Evolutionary conservation across 768 basidiomycete genomes (phyloP).

Genomic region (Pulveroboletus sp.): DNA sequence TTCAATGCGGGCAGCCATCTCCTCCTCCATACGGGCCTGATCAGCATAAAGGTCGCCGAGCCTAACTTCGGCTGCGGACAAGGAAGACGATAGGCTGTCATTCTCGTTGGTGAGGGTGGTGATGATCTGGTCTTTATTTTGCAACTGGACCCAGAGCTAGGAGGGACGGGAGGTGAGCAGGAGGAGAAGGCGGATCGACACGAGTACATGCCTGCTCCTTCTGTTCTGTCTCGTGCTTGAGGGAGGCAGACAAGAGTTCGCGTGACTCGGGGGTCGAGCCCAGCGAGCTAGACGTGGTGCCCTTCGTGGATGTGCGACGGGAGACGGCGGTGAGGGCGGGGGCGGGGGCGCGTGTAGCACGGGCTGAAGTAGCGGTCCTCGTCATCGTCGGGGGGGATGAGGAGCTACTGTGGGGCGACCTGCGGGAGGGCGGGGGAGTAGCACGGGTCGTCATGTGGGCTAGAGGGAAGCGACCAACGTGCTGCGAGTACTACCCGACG

Average conservation of each 20-base stretch:
- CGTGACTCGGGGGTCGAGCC: slow-evolving; percentile 42
- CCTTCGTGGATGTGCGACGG: slow-evolving; percentile 50
- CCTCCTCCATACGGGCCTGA: slow-evolving; percentile 75
- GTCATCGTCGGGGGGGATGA: slow-evolving; percentile 38
- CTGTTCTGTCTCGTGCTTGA: slow-evolving; percentile 74
- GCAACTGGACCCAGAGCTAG: slow-evolving; percentile 73
- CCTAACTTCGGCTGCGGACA: slow-evolving; percentile 65
- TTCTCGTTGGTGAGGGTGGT: slow-evolving; percentile 58
- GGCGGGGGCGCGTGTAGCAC: slow-evolving; percentile 52
- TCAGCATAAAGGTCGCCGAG: slow-evolving; percentile 78
- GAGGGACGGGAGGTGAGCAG: slow-evolving; percentile 6
- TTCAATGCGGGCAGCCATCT: slow-evolving; percentile 77
- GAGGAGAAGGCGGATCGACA: slow-evolving; percentile 2
- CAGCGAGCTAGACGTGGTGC: slow-evolving; percentile 33
- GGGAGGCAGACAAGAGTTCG: slow-evolving; percentile 54
- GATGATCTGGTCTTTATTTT: slow-evolving; percentile 75
- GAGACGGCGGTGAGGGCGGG: slow-evolving; percentile 34
- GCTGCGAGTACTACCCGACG: too few species aligned
- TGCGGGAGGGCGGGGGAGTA: slow-evolving; percentile 43
- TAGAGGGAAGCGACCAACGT: slow-evolving; percentile 26
- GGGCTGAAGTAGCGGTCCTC: slow-evolving; percentile 51
- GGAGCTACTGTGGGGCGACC: slow-evolving; percentile 39
- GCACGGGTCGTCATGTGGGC: slow-evolving; percentile 35
- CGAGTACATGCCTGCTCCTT: slow-evolving; percentile 63
- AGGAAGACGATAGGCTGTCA: slow-evolving; percentile 54